Evolutionary conservation across 1,139 yeast genomes (phyloP), one percentile per base, ranked within the genome.

Genomic region (Pichia sp.): DNA sequence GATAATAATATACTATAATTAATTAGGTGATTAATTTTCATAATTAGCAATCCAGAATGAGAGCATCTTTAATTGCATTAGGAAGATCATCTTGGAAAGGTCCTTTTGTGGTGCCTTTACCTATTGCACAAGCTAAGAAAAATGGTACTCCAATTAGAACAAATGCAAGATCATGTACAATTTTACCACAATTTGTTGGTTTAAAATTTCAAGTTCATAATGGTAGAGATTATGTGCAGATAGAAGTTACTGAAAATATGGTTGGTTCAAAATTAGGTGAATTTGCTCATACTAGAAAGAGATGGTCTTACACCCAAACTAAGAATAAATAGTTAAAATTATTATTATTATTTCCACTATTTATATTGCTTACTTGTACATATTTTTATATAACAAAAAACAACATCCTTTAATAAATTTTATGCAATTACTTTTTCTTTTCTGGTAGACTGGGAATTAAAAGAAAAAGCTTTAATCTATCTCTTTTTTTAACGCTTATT

Each of bases 241-340:
- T 92, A 41, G 90, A 83, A 55, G 77, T 92, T 30, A 79, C 85
- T 10, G 97, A 92, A 60, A 95, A 92, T 57, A 92, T 92, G 98
- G 97, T 92, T 53, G 98, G 98, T n/a, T 78, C 82, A 53, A 92
- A 92, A 64, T 70, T 92, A 48, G 98, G 98, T 3, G 97, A 92
- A 64, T 92, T 87, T 68, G 96, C 95, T 4, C 86, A 92, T 47
- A 92, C 98, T 3, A 74, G 96, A 62, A 86, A 87, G 75, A 79
- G 85, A 64, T 87, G 86, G 67, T 78, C 77, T 54, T 89, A 86
- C 68, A 86, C 89, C 56, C 87, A 79, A 68, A 76, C 81, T 49
- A 76, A 76, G 72, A 77, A 76, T 59, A 75, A 69, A 55, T 63
- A 52, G 36, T n/a, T 28, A 27, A 25, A 24, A 24, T 16, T 32